Percentiles rank a stretch among this genome's conserved stretches.
These are phyloP conservation scores for Xylaria intraflava DNA, from an alignment of 495 filamentous ascomycete genomes.

Conservation along the genomic window DNA sequence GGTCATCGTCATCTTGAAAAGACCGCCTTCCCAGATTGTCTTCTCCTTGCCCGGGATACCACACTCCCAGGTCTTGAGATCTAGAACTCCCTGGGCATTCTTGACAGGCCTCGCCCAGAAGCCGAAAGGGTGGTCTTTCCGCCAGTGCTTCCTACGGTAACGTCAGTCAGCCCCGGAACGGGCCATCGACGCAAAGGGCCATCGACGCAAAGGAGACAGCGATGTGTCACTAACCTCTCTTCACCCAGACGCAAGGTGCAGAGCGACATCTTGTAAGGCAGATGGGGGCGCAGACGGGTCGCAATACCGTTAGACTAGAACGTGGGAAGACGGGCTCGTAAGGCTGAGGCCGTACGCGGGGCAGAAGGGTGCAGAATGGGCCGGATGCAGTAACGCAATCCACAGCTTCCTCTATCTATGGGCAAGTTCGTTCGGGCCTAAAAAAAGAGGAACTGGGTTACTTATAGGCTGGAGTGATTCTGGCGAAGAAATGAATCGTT, in stretches of 20 bases:
- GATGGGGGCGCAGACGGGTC: not conserved
- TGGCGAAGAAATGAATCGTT: too few species aligned
- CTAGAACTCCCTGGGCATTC: slow-evolving; percentile 70
- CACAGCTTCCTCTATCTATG: not conserved
- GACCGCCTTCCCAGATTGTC: slow-evolving; percentile 92
- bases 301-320: not conserved
- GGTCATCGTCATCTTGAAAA: slow-evolving; percentile 86
- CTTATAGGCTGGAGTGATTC: too few species aligned
- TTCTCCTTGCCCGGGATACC: slow-evolving; percentile 92
- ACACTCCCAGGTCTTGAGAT: slow-evolving; percentile 94
- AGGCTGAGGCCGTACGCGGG: slow-evolving; percentile 1
- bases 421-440: not conserved
- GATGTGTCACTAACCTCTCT: slow-evolving; percentile 59
- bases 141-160: slow-evolving; percentile 79
- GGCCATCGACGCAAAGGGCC: not conserved
- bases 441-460: not conserved
- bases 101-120: slow-evolving; percentile 89
- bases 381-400: not conserved
- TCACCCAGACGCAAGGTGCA: slow-evolving; percentile 85
- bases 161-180: slow-evolving; percentile 2
- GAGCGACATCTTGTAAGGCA: slow-evolving; percentile 61
- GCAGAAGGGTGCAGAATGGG: not conserved
- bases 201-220: not conserved
- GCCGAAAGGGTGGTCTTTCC: slow-evolving; percentile 92
- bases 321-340: not conserved